Percentiles rank a stretch among this genome's conserved stretches.
Evolutionary conservation across 202 grass and related monocot genomes (phyloP).

Genomic region (Sporobolus alterniflorus): DNA sequence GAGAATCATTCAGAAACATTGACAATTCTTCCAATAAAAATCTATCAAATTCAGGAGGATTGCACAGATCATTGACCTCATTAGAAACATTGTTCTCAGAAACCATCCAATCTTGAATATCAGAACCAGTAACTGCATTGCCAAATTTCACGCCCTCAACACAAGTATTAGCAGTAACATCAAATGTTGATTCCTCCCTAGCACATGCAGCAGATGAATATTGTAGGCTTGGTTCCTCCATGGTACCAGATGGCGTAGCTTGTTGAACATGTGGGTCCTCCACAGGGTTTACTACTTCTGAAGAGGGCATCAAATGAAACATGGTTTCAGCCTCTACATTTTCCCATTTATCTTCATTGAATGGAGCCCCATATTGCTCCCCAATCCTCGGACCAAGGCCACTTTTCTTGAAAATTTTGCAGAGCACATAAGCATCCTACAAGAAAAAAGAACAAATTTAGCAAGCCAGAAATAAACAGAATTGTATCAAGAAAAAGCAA

Average conservation of each 20-base stretch:
- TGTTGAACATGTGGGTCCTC: not conserved
- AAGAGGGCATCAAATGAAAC: conserved; percentile 42
- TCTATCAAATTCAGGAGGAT: conserved; percentile 44
- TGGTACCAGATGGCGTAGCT: not conserved
- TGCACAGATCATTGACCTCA: conserved; percentile 9
- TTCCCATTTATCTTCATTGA: conserved; percentile 87
- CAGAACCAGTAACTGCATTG: not conserved
- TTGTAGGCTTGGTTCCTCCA: not conserved
- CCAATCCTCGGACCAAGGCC: conserved; percentile 92
- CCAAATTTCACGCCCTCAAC: not conserved
- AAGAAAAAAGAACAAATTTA: not conserved
- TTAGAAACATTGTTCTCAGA: conserved; percentile 2
- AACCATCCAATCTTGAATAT: conserved; percentile 22
- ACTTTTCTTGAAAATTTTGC: conserved; percentile 98
- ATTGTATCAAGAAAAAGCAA: not conserved
- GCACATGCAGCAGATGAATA: conserved; percentile 20
- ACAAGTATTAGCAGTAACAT: not conserved
- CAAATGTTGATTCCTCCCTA: conserved; percentile 7
- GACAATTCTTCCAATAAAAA: conserved; percentile 52
- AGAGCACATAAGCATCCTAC: conserved; percentile 83
- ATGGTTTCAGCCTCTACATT: conserved; percentile 37
- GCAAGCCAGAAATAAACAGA: not conserved
- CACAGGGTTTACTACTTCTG: conserved; percentile 21
- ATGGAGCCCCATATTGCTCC: conserved; percentile 91
- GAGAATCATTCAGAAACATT: conserved; percentile 50